A percentile compares a stretch with the other conserved stretches of the same genome.
Evolutionary conservation across 1,284 basidiomycete species (phyloP).

Genomic region (Termitomyces sp.): DNA sequence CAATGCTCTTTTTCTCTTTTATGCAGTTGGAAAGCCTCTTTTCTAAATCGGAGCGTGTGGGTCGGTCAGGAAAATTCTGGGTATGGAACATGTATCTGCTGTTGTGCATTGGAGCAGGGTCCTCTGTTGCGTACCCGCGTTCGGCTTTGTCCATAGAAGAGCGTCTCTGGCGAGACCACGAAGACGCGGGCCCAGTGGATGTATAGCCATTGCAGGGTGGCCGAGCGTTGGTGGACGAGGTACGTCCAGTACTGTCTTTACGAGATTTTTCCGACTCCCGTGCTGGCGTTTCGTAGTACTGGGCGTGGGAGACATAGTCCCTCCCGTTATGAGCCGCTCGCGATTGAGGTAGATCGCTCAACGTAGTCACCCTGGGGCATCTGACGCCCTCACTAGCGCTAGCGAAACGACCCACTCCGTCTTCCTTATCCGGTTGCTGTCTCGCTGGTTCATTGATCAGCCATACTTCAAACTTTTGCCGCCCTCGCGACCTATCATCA

Average conservation of each 20-base stretch:
- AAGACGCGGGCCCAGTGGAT: neutral
- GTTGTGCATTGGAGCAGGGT: neutral
- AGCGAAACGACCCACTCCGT: neutral
- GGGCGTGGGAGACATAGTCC: neutral
- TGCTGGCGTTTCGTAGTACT: neutral
- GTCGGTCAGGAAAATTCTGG: neutral
- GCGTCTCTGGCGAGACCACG: neutral
- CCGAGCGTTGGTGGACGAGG: neutral
- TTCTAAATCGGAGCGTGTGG: neutral
- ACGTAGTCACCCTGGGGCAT: neutral
- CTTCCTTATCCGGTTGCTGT: constrained; percentile 1
- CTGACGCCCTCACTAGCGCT: neutral
- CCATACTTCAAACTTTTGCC: neutral
- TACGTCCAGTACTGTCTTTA: neutral
- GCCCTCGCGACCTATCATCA: neutral
- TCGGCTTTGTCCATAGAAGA: neutral
- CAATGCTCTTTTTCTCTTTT: constrained; percentile 10
- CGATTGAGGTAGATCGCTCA: neutral
- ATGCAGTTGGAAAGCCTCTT: constrained; percentile 4
- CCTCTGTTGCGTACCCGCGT: neutral
- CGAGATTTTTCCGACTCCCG: neutral
- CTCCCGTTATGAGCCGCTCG: neutral
- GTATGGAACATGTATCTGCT: neutral
- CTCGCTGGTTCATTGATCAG: neutral
- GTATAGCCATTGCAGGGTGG: neutral